Base-by-base conservation (phyloP, 805 yeast genomes). In the Teunomyces barrocoloradensis region DNA sequence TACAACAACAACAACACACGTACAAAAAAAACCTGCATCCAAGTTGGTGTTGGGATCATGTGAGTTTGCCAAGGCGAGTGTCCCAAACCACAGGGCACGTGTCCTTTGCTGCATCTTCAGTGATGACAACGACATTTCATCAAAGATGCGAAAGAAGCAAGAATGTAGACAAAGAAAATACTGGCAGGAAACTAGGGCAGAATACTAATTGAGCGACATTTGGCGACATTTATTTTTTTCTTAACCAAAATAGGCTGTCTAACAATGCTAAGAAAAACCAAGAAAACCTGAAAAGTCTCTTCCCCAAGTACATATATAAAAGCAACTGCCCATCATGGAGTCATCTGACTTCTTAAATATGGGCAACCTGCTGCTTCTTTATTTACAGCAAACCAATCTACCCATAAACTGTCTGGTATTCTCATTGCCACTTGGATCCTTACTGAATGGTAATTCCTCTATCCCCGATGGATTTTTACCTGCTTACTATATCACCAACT, bases 401-500 rank as follows among this genome's bases (percentile, higher is more conserved):
- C 53, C 55, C 17, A 53, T 59, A 20, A 68, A 69, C 60, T 73
- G 77, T 54, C 64, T 71, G 36, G 66, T 72, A 18, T 73, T 71
- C 52, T 59, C 69, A 35, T 58, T 73, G 27, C 59, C 72, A 3
- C 57, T 56, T 30, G 78, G 78, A 1, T 28, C 41, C 13, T 44
- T 73, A 25, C n/a, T 34, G 35, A 55, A 59, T 38, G 54, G 56
- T 34, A 59, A 60, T 47, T 50, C 42, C 30, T 53, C 57, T 42
- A 51, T 45, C 25, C 43, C 60, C 7, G 53, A 54, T 43, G n/a
- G 51, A 46, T 61, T 61, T 13, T 60, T 58, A 12, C 78, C 81
- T 2, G 75, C 75, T 1, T 70, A 73, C 51, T 78, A 70, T 55
- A 54, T 79, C 28, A 72, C 83, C 12, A 80, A 80, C 60, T 74